phyloP scores from a whole-genome alignment of 306 rosid species.

The Vigna hirtella region DNA sequence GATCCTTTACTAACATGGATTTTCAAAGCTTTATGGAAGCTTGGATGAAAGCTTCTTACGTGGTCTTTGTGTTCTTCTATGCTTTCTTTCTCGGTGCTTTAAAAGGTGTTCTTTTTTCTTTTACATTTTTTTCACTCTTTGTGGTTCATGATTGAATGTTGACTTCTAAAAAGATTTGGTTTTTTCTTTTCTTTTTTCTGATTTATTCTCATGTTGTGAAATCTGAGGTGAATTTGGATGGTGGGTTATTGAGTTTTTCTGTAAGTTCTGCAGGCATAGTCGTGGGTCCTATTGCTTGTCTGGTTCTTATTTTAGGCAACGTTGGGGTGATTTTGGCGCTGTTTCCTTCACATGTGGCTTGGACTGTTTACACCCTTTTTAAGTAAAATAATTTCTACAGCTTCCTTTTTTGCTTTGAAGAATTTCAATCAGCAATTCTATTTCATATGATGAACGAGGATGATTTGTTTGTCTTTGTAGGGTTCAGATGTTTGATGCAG shows the following conservation, averaged over 20 bases:
- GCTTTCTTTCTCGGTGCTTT: conserved; percentile 75
- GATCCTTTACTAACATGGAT: conserved; percentile 44
- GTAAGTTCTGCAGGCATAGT: conserved; percentile 58
- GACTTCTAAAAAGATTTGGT: conserved; percentile 10
- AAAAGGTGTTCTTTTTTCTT: conserved; percentile 63
- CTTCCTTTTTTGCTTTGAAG: neutral
- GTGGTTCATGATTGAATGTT: conserved; percentile 9
- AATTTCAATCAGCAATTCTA: conserved; percentile 3
- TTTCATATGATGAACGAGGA: neutral
- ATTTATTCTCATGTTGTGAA: neutral
- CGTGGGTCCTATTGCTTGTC: conserved; percentile 80
- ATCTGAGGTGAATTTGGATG: conserved; percentile 34
- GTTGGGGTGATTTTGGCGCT: conserved; percentile 69
- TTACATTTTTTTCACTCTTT: conserved; percentile 30
- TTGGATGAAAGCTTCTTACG: conserved; percentile 60
- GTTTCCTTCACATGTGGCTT: conserved; percentile 77
- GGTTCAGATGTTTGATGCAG: conserved; percentile 63
- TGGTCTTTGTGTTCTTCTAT: conserved; percentile 67
- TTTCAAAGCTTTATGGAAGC: conserved; percentile 43
- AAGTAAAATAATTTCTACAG: conserved; percentile 49
- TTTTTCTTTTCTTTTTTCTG: neutral
- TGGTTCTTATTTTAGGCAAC: conserved; percentile 72
- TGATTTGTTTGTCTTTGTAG: conserved; percentile 53
- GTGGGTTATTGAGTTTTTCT: conserved; percentile 46
- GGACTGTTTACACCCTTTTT: conserved; percentile 76